Evolutionary conservation across 2,329 filamentous ascomycete species (phyloP).

Genomic region (Biscogniauxia marginata): DNA sequence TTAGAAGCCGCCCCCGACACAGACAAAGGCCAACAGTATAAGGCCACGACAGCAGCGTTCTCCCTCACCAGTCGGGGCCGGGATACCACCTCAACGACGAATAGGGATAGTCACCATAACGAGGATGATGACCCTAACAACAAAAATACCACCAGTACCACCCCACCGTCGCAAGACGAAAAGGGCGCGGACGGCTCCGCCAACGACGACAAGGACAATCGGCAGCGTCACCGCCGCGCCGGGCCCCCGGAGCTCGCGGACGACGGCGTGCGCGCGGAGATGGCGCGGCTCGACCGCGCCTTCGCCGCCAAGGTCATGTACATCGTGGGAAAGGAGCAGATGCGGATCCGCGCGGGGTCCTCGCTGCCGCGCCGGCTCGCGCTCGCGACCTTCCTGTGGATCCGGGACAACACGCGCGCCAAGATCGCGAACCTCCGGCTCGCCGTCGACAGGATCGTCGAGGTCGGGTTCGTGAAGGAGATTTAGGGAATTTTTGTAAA

Average conservation of each 20-base stretch:
- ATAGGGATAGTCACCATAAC: not conserved
- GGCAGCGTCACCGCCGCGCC: not conserved
- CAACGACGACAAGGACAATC: conserved; percentile 7
- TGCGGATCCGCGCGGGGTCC: conserved; percentile 43
- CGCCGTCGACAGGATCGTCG: conserved; percentile 59
- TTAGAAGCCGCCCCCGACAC: not conserved
- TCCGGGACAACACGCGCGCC: conserved; percentile 63
- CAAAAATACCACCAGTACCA: not conserved
- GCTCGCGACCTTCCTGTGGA: conserved; percentile 59
- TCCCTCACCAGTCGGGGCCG: not conserved
- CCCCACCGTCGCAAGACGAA: not conserved
- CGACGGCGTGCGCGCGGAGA: conserved; percentile 35
- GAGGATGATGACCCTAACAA: no score
- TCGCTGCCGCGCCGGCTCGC: conserved; percentile 44
- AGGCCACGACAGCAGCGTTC: not conserved
- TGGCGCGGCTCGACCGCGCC: conserved; percentile 44
- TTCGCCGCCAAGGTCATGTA: conserved; percentile 51
- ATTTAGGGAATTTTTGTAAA: no score
- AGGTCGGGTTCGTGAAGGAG: conserved; percentile 69
- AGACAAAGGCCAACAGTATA: no score
- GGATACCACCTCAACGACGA: no score
- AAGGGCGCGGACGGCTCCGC: conserved; percentile 4
- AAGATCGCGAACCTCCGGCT: conserved; percentile 65
- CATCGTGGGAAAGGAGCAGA: conserved; percentile 61
- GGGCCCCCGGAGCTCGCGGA: conserved; percentile 25